Evolutionary conservation across 176 grass and related monocot species (phyloP).

Genomic region (Musa schizocarpa): DNA sequence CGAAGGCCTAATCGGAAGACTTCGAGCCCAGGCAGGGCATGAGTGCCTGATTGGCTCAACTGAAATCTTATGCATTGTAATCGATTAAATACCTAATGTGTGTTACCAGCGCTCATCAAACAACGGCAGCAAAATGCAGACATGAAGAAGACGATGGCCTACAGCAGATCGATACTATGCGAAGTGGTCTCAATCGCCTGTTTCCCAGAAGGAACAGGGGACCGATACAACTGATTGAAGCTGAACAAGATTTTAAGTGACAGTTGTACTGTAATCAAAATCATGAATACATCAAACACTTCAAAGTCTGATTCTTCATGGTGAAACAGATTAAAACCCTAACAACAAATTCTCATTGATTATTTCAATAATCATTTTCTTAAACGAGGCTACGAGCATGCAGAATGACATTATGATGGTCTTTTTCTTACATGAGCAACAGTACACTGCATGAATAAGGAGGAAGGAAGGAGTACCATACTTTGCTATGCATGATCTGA

Average conservation of each 20-base stretch:
- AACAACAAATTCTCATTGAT: not conserved
- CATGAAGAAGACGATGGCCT: no score
- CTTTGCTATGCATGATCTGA: conserved; percentile 3
- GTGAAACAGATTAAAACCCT: not conserved
- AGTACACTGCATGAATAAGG: not conserved
- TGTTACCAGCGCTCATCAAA: no score
- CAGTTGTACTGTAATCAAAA: not conserved
- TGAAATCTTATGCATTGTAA: no score
- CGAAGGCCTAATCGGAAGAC: no score
- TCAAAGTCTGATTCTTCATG: not conserved
- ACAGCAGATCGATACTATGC: no score
- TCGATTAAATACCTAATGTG: no score
- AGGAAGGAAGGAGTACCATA: not conserved
- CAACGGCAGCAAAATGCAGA: no score
- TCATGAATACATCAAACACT: not conserved
- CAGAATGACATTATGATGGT: not conserved
- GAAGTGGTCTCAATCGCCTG: no score
- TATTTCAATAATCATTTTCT: not conserved
- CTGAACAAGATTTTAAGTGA: not conserved
- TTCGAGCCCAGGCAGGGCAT: no score
- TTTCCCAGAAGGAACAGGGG: no score
- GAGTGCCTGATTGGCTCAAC: no score
- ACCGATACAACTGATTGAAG: no score
- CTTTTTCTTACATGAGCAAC: not conserved
- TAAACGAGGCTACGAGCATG: not conserved